Percentiles rank a stretch among this genome's conserved stretches.
phyloP scores from a whole-genome alignment of 306 rosid genomes.

The Lotus japonicus region DNA sequence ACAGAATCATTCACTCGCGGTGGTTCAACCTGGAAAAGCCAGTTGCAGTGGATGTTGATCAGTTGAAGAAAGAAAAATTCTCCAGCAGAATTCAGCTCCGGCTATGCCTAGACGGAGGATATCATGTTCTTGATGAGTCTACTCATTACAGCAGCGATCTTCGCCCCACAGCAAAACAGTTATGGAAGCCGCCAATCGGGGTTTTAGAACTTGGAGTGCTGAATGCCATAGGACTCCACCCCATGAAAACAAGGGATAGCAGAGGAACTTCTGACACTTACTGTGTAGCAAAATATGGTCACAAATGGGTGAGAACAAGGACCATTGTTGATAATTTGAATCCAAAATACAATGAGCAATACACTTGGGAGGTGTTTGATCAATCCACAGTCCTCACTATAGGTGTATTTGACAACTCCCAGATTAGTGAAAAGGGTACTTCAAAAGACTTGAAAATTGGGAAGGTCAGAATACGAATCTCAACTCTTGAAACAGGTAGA shows the following conservation, averaged over 20 bases:
- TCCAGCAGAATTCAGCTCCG: constrained; percentile 40
- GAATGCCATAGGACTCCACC: constrained; percentile 38
- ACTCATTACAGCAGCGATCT: constrained; percentile 49
- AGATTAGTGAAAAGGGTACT: constrained; percentile 23
- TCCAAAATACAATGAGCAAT: constrained; percentile 46
- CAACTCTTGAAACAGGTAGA: constrained; percentile 38
- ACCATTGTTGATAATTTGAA: constrained; percentile 33
- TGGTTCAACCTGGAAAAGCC: constrained; percentile 48
- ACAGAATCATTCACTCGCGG: constrained; percentile 38
- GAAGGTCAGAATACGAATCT: constrained; percentile 44
- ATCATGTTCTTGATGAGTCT: constrained; percentile 45
- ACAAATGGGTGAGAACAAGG: constrained; percentile 42
- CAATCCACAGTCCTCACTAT: constrained; percentile 41
- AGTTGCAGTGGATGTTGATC: constrained; percentile 36
- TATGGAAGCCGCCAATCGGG: constrained; percentile 43
- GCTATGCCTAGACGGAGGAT: constrained; percentile 41
- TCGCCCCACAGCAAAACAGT: constrained; percentile 41
- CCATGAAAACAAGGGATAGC: constrained; percentile 39
- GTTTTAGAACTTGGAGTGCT: constrained; percentile 39
- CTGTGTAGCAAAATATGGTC: constrained; percentile 51
- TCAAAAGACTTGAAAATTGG: constrained; percentile 39
- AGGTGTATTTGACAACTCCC: constrained; percentile 44
- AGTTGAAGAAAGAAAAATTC: constrained; percentile 40
- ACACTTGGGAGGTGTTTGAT: constrained; percentile 53
- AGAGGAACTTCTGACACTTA: constrained; percentile 42